Conservation (phyloP, 2,329 filamentous ascomycete species). For the Fusarium torulosum region DNA sequence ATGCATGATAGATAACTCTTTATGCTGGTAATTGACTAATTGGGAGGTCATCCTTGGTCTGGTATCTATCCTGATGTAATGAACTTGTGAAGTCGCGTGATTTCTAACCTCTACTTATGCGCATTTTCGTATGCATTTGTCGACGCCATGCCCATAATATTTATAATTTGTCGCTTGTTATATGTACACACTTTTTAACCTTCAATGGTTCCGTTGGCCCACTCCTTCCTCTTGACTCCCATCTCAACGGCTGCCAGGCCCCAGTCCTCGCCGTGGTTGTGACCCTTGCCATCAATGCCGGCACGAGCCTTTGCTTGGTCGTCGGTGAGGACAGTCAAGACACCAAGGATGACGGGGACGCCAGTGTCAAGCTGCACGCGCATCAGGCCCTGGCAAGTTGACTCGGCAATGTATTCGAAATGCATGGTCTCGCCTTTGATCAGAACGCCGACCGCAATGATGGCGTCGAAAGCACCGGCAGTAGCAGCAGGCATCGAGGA, state of each 20-base stretch:
- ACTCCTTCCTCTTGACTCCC: constrained; percentile 86
- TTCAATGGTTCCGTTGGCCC: constrained; percentile 77
- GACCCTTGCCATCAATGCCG: constrained; percentile 74
- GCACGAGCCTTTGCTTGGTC: constrained; percentile 89
- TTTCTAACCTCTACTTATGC: neutral
- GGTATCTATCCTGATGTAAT: constrained; percentile 7
- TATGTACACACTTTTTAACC: constrained; percentile 45
- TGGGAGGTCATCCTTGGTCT: constrained; percentile 37
- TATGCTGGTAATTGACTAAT: constrained; percentile 51
- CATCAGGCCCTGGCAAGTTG: constrained; percentile 93
- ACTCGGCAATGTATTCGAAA: constrained; percentile 97
- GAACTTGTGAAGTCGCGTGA: neutral
- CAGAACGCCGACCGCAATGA: constrained; percentile 94
- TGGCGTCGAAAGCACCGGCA: constrained; percentile 85
- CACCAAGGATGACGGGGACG: constrained; percentile 90
- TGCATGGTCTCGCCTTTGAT: constrained; percentile 99
- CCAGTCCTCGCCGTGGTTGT: constrained; percentile 99
- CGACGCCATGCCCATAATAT: constrained; percentile 7
- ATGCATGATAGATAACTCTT: constrained; percentile 51
- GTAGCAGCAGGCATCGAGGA: constrained; percentile 57
- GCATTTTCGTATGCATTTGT: constrained; percentile 10
- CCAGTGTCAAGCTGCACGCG: constrained; percentile 89
- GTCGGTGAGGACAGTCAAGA: constrained; percentile 89
- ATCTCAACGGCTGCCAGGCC: constrained; percentile 94
- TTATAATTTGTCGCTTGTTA: constrained; percentile 19